Conservation (phyloP, 345 rosid species). For the Eucalyptus lansdowneana region DNA sequence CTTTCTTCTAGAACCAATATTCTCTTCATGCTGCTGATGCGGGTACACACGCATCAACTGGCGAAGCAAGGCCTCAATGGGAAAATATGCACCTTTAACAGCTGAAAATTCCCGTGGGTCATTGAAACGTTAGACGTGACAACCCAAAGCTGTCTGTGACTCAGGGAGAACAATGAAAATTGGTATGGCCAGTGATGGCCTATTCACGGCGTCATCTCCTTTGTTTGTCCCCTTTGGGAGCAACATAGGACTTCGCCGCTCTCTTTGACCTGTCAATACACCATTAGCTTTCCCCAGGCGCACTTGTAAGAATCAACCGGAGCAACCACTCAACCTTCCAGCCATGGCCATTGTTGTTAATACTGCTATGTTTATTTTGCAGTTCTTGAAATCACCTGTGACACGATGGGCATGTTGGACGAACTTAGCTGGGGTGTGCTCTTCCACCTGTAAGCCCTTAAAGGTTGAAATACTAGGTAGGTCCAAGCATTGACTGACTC, state of each 20-base stretch:
- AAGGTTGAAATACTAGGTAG: background rate
- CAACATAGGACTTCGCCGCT: background rate
- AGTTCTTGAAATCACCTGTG: background rate
- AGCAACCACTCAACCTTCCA: background rate
- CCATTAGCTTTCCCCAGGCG: background rate
- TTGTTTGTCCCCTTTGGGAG: background rate
- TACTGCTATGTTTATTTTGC: background rate
- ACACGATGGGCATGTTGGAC: background rate
- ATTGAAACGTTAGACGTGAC: background rate
- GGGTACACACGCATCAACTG: background rate
- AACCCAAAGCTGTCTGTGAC: background rate
- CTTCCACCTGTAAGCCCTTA: background rate
- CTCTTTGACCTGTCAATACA: background rate
- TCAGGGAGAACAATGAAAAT: background rate
- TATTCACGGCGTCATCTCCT: background rate
- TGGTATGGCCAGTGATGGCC: background rate
- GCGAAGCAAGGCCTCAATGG: background rate
- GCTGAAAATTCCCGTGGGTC: background rate
- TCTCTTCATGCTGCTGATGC: background rate
- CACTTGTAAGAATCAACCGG: background rate
- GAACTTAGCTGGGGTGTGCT: background rate
- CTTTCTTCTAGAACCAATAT: background rate
- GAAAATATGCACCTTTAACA: background rate
- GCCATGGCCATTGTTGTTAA: background rate
- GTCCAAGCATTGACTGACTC: background rate